phyloP scores from a whole-genome alignment of 2,329 filamentous ascomycete genomes.

The Diaporthe vexans region DNA sequence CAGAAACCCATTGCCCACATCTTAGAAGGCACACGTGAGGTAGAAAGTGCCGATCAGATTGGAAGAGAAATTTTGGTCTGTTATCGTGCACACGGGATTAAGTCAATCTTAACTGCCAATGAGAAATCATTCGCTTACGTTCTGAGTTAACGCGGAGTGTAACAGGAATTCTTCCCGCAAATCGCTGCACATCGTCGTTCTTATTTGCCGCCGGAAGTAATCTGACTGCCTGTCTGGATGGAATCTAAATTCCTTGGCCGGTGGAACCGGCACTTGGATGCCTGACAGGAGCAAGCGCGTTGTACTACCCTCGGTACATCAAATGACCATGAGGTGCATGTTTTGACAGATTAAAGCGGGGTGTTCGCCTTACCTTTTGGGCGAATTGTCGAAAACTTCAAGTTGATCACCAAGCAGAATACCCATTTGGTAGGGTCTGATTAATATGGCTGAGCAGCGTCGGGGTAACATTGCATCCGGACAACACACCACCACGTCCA shows the following conservation, averaged over 20 bases:
- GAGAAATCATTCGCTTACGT: neutral
- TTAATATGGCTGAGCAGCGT: neutral
- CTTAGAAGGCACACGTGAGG: neutral
- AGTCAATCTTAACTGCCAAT: neutral
- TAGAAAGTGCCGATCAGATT: neutral
- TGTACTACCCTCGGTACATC: neutral
- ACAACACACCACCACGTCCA: neutral
- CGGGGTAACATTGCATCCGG: constrained; percentile 7
- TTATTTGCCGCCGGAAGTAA: constrained; percentile 8
- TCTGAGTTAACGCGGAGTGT: neutral
- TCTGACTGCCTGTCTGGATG: neutral
- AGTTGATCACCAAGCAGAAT: neutral
- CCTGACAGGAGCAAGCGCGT: neutral
- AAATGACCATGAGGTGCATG: constrained; percentile 14
- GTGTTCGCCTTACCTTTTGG: neutral
- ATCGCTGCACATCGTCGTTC: neutral
- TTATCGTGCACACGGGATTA: too few relatives aligned
- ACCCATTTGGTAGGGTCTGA: constrained; percentile 5
- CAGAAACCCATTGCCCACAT: neutral
- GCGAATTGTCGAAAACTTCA: neutral
- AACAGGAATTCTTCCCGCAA: neutral
- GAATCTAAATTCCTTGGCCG: neutral
- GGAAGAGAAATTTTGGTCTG: neutral
- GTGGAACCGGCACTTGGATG: neutral
- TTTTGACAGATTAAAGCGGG: constrained; percentile 11